A percentile compares a stretch with the other conserved stretches of the same genome.
Evolutionary conservation across 179 eudicot genomes (phyloP).

Genomic region (Silene coronaria): DNA sequence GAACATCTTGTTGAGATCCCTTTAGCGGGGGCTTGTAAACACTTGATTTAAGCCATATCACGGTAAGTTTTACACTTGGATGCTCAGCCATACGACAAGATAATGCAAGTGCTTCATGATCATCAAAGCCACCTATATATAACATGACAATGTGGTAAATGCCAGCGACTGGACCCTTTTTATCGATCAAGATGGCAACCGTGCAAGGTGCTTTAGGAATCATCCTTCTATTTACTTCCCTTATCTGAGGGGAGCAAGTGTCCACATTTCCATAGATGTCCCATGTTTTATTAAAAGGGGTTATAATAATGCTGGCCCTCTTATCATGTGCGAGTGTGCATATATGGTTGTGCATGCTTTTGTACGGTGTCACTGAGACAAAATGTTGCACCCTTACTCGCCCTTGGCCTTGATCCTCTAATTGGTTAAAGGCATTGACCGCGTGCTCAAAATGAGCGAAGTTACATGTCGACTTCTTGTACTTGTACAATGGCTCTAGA

Average conservation of each 20-base stretch:
- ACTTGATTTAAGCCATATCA: constrained; percentile 28
- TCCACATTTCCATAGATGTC: constrained; percentile 21
- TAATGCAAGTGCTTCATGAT: constrained; percentile 38
- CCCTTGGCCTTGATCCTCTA: constrained; percentile 26
- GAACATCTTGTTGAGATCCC: constrained; percentile 21
- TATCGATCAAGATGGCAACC: constrained; percentile 38
- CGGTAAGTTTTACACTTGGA: constrained; percentile 27
- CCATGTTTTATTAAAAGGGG: constrained; percentile 37
- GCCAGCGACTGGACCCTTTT: neutral
- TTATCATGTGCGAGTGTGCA: constrained; percentile 38
- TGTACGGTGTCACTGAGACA: constrained; percentile 31
- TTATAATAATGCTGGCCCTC: constrained; percentile 30
- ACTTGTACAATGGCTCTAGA: constrained; percentile 29
- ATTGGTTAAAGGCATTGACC: constrained; percentile 30
- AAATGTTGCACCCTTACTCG: constrained; percentile 29
- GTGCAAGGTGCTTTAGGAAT: constrained; percentile 40
- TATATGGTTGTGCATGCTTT: constrained; percentile 36
- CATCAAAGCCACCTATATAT: constrained; percentile 47
- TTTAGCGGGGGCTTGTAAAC: neutral
- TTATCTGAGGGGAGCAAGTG: constrained; percentile 16
- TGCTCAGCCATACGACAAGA: constrained; percentile 35
- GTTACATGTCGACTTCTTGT: constrained; percentile 5
- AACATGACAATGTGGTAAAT: constrained; percentile 29
- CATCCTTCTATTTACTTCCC: constrained; percentile 31
- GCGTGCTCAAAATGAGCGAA: constrained; percentile 17